Evolutionary conservation across 352 stramenopile species (phyloP).

Genomic region (Phytophthora sp.): DNA sequence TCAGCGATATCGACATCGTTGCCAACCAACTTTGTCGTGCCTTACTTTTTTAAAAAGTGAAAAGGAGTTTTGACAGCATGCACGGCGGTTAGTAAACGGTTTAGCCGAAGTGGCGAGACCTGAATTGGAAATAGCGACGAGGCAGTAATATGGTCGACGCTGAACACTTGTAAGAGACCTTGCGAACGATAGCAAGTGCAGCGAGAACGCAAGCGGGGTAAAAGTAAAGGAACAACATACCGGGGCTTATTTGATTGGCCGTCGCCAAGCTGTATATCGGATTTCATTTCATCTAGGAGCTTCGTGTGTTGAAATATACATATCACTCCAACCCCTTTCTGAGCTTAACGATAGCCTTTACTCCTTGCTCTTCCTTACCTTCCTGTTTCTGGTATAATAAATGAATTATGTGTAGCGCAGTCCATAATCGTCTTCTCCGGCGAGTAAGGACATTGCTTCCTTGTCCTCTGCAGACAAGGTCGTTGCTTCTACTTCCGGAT

Average conservation of each 20-base stretch:
- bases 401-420: constrained; percentile 70
- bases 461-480: constrained; percentile 87
- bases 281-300: constrained; percentile 22
- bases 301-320: constrained; percentile 28
- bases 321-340: constrained; percentile 9
- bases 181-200: no score
- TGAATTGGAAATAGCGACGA: constrained; percentile 18
- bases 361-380: constrained; percentile 10
- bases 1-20: constrained; percentile 51
- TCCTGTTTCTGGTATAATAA: constrained; percentile 21
- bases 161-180: no score
- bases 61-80: constrained; percentile 22
- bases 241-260: constrained; percentile 2
- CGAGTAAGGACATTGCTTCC: constrained; percentile 77
- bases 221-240: constrained; percentile 11
- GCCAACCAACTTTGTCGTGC: constrained; percentile 2
- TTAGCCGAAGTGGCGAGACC: background rate
- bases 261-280: constrained; percentile 8
- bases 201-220: no score
- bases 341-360: constrained; percentile 20
- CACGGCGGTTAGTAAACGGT: constrained; percentile 24
- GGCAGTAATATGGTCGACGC: background rate
- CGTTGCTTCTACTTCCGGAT: constrained; percentile 79
- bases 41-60: constrained; percentile 9
- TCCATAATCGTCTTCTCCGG: constrained; percentile 72